Base-by-base conservation (phyloP, 2,329 filamentous ascomycete genomes). In the Aspergillus sp. region DNA sequence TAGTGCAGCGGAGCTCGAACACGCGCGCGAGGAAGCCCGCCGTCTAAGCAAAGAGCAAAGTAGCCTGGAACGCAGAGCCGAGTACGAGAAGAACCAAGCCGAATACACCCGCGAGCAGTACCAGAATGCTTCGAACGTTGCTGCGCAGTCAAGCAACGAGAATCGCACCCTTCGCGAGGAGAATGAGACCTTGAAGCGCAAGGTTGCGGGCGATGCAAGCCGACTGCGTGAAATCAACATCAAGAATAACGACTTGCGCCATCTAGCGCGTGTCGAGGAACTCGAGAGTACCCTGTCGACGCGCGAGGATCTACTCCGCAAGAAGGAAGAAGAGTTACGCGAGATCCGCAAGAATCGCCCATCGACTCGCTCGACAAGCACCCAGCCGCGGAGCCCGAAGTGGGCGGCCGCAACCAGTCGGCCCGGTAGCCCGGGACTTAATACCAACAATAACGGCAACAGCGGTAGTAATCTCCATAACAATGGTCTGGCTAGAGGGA, bases 91-190 rank as follows among this genome's bases (percentile, higher is more conserved):
- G 39, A 67, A 67, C 7, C 71, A 73, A 49, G 63, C 69, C 5
- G 71, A 73, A 41, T 73, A 73, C 49, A 71, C 66, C 4, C 66
- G 71, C 35, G 61, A 67, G 48, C 70, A 73, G 53, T 74, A 74
- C 45, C 72, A 74, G 50, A 69, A 64, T 29, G 71, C 70, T 7
- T 74, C 71, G 5, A 70, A 58, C 4, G 61, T 62, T 6, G 72
- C 70, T 1, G 69, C 68, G 19, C 69, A 72, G 41, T 62, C 68
- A 5, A 64, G 59, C 5, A 65, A 58, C 39, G 67, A 73, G 50
- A 52, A 57, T 32, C 63, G 61, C 7, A 63, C 65, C 28, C 57
- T 73, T 26, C 59, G 65, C 49, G 57, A 61, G 10, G 59, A 72
- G 43, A 64, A 69, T 34, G 62, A 65, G 36, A 46, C 52, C 2